These are phyloP conservation scores for Ascochyta viciae-villosae DNA, from an alignment of 2,329 filamentous ascomycete genomes.

Conservation along the genomic window DNA sequence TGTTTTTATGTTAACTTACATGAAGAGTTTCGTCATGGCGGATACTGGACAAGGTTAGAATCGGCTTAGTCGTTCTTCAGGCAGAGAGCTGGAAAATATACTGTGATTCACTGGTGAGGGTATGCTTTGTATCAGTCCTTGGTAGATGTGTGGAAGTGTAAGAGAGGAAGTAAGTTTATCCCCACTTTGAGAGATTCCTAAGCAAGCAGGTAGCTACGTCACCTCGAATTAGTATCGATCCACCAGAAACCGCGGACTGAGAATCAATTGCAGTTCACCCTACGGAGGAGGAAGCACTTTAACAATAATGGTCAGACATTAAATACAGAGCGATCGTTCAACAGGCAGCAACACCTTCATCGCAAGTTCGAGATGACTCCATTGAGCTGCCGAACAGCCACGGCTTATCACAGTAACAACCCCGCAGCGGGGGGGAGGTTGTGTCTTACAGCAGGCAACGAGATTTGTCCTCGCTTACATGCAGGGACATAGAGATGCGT, in stretches of 20 bases:
- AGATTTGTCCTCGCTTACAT: neutral
- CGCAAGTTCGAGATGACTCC: neutral
- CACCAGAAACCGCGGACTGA: neutral
- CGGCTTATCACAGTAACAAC: neutral
- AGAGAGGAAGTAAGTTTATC: neutral
- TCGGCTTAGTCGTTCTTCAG: neutral
- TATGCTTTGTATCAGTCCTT: neutral
- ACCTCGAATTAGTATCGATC: constrained; percentile 2
- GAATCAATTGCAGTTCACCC: neutral
- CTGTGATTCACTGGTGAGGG: neutral
- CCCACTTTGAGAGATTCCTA: neutral
- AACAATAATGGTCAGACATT: neutral
- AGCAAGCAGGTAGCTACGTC: constrained; percentile 16
- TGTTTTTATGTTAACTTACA: constrained; percentile 20
- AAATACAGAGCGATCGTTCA: neutral
- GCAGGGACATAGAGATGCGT: neutral
- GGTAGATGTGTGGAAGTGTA: neutral
- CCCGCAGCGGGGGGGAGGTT: neutral
- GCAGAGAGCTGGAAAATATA: neutral
- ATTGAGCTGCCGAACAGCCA: neutral
- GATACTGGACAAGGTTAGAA: neutral
- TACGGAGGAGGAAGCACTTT: neutral
- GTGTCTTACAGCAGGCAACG: neutral
- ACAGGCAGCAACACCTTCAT: neutral
- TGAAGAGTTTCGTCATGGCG: constrained; percentile 39